Percentiles rank a stretch among this genome's conserved stretches.
These are phyloP conservation scores for Blastocystis sp. DNA, from an alignment of 352 stramenopile genomes.

Conservation along the genomic window DNA sequence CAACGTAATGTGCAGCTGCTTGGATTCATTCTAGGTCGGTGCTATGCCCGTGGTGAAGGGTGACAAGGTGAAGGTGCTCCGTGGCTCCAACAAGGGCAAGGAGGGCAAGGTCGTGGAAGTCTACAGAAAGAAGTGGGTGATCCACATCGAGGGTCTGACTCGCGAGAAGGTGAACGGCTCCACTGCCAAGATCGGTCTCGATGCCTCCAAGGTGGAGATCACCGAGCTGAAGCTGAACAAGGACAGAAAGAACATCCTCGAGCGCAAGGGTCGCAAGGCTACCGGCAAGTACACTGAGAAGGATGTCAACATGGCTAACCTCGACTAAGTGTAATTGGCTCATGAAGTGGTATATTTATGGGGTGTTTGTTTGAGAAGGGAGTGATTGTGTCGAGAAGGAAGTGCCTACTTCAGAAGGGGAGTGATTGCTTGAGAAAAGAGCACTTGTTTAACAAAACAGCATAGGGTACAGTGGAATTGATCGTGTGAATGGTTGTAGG, in stretches of 20 bases:
- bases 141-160: slow-evolving; percentile 97
- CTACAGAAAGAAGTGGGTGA: slow-evolving; percentile 99
- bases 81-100: slow-evolving; percentile 93
- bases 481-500: slow-evolving; percentile 23
- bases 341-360: slow-evolving; percentile 73
- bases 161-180: slow-evolving; percentile 97
- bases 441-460: too few species aligned
- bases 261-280: slow-evolving; percentile 90
- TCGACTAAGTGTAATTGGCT: slow-evolving; percentile 76
- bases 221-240: slow-evolving; percentile 99
- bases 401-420: background rate
- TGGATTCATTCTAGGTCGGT: slow-evolving; percentile 83
- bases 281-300: slow-evolving; percentile 73
- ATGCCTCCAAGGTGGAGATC: slow-evolving; percentile 97
- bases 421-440: too few species aligned
- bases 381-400: too few species aligned
- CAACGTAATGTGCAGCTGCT: slow-evolving; percentile 87
- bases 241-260: slow-evolving; percentile 97
- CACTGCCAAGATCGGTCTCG: slow-evolving; percentile 93
- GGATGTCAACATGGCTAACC: slow-evolving; percentile 77
- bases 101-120: slow-evolving; percentile 96
- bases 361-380: slow-evolving; percentile 38
- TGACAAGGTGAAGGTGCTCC: slow-evolving; percentile 96
- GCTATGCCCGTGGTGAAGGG: slow-evolving; percentile 98
- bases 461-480: background rate